A percentile compares a stretch with the other conserved stretches of the same genome.
phyloP scores from a whole-genome alignment of 1,139 yeast species.

The Suhomyces atakaporum region DNA sequence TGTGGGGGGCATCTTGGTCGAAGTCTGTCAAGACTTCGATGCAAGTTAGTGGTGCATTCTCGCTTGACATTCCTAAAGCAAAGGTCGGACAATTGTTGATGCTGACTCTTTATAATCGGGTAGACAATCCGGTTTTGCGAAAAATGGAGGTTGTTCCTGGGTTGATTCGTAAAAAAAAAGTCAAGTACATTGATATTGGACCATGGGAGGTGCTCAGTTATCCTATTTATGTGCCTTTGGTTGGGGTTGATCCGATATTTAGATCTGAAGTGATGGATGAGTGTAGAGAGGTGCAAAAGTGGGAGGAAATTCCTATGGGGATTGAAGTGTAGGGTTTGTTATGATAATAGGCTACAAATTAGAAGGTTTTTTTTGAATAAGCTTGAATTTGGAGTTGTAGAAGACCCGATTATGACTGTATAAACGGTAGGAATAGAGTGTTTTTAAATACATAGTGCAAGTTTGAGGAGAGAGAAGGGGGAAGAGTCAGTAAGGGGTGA shows the following conservation, averaged over 20 bases:
- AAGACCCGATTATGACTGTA: no score
- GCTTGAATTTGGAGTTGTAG: no score
- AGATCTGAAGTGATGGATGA: slow-evolving; percentile 3
- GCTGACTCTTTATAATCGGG: slow-evolving; percentile 18
- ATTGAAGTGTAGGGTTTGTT: no score
- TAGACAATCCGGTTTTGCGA: slow-evolving; percentile 17
- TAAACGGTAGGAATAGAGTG: no score
- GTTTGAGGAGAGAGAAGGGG: no score
- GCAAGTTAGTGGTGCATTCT: slow-evolving; percentile 18
- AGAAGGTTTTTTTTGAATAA: no score
- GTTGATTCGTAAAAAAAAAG: not conserved
- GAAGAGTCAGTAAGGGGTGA: no score
- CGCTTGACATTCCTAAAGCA: slow-evolving; percentile 22
- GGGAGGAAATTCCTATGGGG: no score
- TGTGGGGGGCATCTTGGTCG: not conserved
- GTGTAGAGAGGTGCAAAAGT: not conserved
- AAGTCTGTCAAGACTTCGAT: slow-evolving; percentile 7
- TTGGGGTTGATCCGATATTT: slow-evolving; percentile 18
- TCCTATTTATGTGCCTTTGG: slow-evolving; percentile 11
- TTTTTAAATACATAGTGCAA: no score
- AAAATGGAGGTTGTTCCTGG: slow-evolving; percentile 1
- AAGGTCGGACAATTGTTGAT: slow-evolving; percentile 24
- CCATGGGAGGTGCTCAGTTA: slow-evolving; percentile 12
- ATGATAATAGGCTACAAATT: no score
- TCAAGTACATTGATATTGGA: slow-evolving; percentile 6